Evolutionary conservation across 129 eudicot genomes (phyloP).

Genomic region (Gnaphalium uliginosum): DNA sequence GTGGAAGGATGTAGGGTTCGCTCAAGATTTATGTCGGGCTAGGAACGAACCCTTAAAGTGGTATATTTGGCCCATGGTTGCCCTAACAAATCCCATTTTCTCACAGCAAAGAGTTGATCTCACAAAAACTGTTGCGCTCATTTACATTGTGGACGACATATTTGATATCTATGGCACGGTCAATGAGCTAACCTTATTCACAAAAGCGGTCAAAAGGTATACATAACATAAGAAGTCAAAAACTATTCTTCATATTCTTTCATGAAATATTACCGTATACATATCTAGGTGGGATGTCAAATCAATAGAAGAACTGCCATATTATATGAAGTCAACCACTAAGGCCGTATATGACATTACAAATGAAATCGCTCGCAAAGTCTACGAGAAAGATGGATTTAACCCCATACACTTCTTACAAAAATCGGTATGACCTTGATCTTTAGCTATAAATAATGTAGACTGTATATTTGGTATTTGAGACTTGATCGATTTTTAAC

Average conservation of each 20-base stretch:
- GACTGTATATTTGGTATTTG: background rate
- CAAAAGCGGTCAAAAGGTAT: conserved; percentile 50
- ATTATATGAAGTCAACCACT: conserved; percentile 50
- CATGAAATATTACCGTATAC: background rate
- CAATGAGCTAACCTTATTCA: conserved; percentile 46
- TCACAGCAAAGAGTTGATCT: conserved; percentile 43
- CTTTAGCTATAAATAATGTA: background rate
- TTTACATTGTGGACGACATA: conserved; percentile 58
- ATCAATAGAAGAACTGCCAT: conserved; percentile 39
- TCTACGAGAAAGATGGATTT: conserved; percentile 39
- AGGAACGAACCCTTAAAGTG: conserved; percentile 66
- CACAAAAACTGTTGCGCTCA: conserved; percentile 47
- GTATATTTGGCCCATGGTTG: conserved; percentile 56
- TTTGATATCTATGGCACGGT: conserved; percentile 57
- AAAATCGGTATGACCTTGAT: conserved; percentile 17
- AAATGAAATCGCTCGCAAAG: conserved; percentile 33
- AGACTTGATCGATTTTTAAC: background rate
- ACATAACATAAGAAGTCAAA: background rate
- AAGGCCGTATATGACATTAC: conserved; percentile 43
- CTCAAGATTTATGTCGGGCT: conserved; percentile 38
- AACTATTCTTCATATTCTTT: no score
- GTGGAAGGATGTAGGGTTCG: conserved; percentile 45
- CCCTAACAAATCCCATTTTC: conserved; percentile 38
- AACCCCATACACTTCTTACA: conserved; percentile 39
- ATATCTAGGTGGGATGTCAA: conserved; percentile 51